phyloP scores from a whole-genome alignment of 169 alveolate species.

The Plasmodium gonderi region DNA sequence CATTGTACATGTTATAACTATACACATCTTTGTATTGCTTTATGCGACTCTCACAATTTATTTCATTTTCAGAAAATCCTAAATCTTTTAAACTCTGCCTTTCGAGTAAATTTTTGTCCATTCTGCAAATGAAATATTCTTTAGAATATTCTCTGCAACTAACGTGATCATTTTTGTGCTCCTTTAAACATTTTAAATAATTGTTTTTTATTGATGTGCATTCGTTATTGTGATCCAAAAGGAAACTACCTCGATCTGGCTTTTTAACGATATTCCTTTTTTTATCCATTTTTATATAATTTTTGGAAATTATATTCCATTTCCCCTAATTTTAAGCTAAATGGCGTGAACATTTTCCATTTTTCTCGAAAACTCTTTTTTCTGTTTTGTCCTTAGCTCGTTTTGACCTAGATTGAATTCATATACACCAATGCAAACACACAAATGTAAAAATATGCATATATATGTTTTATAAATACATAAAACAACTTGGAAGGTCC shows the following conservation, averaged over 20 bases:
- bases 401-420: neutral
- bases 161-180: slow-evolving; percentile 67
- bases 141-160: slow-evolving; percentile 75
- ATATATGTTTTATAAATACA: neutral
- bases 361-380: neutral
- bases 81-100: slow-evolving; percentile 55
- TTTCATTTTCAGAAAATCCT: slow-evolving; percentile 65
- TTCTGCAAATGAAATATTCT: slow-evolving; percentile 76
- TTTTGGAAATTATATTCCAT: neutral
- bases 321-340: neutral
- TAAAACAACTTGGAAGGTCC: neutral
- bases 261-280: slow-evolving; percentile 65
- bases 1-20: slow-evolving; percentile 56
- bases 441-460: neutral
- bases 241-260: slow-evolving; percentile 78
- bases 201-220: slow-evolving; percentile 69
- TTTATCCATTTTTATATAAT: slow-evolving; percentile 14
- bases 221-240: slow-evolving; percentile 74
- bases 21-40: slow-evolving; percentile 59
- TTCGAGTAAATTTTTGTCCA: slow-evolving; percentile 74
- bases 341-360: neutral
- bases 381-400: neutral
- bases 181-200: slow-evolving; percentile 74
- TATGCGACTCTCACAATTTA: slow-evolving; percentile 47
- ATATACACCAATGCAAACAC: neutral